A percentile compares a stretch with the other conserved stretches of the same genome.
phyloP scores from a whole-genome alignment of 139 green algal species.

The Tetraselmis chui region DNA sequence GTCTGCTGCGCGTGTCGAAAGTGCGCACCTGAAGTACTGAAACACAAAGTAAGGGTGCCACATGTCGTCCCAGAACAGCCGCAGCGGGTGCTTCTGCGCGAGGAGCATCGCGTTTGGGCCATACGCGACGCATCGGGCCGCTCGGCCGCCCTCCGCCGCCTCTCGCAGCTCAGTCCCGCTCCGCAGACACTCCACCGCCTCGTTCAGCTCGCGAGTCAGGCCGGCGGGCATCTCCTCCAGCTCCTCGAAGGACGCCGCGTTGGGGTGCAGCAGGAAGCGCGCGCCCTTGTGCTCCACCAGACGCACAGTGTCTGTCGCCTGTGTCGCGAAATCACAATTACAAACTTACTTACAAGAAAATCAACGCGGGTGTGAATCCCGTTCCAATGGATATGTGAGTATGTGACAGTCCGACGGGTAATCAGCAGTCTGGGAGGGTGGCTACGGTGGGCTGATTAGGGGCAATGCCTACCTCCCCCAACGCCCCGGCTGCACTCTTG shows the following conservation, averaged over 20 bases:
- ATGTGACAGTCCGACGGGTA: neutral
- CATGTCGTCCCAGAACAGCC: constrained; percentile 43
- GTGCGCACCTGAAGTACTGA: constrained; percentile 13
- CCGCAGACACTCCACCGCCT: neutral
- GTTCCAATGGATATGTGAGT: neutral
- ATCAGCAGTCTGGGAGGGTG: neutral
- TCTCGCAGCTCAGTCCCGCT: neutral
- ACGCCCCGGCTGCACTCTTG: neutral
- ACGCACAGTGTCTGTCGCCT: neutral
- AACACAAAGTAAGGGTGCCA: constrained; percentile 47
- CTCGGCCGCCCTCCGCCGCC: too few relatives aligned
- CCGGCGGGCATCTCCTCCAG: neutral
- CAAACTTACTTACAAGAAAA: neutral
- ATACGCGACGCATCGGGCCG: constrained; percentile 13
- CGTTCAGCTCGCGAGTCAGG: neutral
- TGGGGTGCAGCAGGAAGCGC: neutral
- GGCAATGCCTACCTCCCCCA: neutral
- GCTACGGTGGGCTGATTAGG: too few relatives aligned
- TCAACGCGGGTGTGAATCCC: too few relatives aligned
- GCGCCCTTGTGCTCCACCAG: neutral
- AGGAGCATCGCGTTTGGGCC: constrained; percentile 47
- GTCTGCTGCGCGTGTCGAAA: too few relatives aligned
- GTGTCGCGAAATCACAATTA: neutral
- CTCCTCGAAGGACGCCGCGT: neutral
- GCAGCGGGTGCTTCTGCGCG: constrained; percentile 29